A percentile compares a stretch with the other conserved stretches of the same genome.
phyloP scores from a whole-genome alignment of 345 rosid species.

The Syzygium aromaticum region DNA sequence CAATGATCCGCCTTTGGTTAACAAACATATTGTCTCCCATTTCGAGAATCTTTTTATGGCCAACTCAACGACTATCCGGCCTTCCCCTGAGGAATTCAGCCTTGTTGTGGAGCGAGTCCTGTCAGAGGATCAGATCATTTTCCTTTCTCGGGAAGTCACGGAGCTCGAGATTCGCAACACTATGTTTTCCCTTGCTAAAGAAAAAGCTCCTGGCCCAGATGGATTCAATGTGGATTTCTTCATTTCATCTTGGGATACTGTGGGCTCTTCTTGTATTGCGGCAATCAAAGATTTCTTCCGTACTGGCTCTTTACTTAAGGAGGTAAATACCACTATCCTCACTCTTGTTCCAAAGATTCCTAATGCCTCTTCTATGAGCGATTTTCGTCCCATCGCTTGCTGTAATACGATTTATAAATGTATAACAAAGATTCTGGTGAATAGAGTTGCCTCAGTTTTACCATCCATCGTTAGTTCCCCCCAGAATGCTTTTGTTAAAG shows the following conservation, averaged over 20 bases:
- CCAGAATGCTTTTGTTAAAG: no score
- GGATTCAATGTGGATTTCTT: neutral
- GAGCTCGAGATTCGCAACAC: no score
- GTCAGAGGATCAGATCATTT: no score
- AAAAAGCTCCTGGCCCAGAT: neutral
- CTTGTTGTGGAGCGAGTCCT: no score
- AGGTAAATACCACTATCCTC: neutral
- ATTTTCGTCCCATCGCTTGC: neutral
- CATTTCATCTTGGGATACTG: neutral
- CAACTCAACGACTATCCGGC: no score
- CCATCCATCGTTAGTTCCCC: rapidly evolving
- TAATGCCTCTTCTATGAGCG: neutral
- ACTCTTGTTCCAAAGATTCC: neutral
- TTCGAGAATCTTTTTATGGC: no score
- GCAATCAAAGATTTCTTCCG: neutral
- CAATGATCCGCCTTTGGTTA: no score
- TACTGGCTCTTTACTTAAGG: neutral
- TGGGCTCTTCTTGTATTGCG: neutral
- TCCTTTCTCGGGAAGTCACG: no score
- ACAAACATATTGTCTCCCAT: no score
- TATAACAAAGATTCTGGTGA: neutral
- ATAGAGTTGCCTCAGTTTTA: no score
- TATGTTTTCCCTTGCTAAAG: no score
- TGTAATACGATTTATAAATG: neutral
- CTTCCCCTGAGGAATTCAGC: no score